These are phyloP conservation scores for Arabidopsis suecica DNA, from an alignment of 345 rosid genomes.

Conservation along the genomic window DNA sequence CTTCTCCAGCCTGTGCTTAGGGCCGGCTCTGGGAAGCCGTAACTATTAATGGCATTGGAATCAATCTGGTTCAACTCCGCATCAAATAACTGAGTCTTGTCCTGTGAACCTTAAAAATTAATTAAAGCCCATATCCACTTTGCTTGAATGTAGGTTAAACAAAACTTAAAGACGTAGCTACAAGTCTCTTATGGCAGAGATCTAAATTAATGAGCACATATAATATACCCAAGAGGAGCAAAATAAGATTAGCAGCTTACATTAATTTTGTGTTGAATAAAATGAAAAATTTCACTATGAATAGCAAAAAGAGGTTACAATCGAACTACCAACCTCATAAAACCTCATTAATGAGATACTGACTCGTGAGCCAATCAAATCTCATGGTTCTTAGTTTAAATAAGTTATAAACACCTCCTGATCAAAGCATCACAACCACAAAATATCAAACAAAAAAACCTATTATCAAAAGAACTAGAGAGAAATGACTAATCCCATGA, in stretches of 20 bases:
- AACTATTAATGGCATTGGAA: too few relatives aligned
- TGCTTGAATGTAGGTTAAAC: too few relatives aligned
- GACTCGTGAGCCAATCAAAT: constrained; percentile 12
- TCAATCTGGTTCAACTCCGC: too few relatives aligned
- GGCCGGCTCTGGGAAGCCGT: too few relatives aligned
- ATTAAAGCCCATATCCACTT: not conserved
- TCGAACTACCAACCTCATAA: constrained; percentile 8
- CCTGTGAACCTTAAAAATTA: too few relatives aligned
- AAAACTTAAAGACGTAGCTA: too few relatives aligned
- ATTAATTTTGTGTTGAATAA: not conserved
- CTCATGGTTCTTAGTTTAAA: not conserved
- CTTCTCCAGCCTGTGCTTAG: too few relatives aligned
- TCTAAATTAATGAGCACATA: too few relatives aligned
- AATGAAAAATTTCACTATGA: not conserved
- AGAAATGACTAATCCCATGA: constrained; percentile 14
- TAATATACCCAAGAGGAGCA: not conserved
- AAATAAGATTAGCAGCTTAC: not conserved
- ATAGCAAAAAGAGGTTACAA: constrained; percentile 11
- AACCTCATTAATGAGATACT: not conserved
- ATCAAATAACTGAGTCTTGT: too few relatives aligned
- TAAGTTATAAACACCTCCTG: not conserved
- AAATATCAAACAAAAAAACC: not conserved
- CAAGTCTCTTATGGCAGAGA: not conserved
- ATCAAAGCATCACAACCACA: not conserved
- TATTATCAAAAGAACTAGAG: not conserved